A percentile compares a stretch with the other conserved stretches of the same genome.
These are phyloP conservation scores for Vitis hybrid DNA, from an alignment of 177 flowering plant species.

Conservation along the genomic window DNA sequence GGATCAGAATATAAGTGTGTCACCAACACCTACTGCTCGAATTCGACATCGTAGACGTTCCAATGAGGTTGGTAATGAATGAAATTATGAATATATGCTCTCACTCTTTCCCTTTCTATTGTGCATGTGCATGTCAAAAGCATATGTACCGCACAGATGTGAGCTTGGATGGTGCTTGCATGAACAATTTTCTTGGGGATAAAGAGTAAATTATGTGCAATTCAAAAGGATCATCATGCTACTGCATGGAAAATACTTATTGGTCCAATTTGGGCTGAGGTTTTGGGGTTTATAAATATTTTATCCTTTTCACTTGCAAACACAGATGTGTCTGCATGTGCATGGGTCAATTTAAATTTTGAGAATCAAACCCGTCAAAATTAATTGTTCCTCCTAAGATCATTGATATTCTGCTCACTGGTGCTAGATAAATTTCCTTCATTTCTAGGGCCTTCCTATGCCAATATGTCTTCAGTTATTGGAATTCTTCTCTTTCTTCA, in stretches of 20 bases:
- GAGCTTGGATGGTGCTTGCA: no score
- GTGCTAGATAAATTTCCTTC: background rate
- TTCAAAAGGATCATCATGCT: no score
- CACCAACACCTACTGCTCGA: constrained; percentile 40
- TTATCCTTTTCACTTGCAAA: background rate
- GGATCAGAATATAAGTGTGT: constrained; percentile 25
- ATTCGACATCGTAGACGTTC: constrained; percentile 65
- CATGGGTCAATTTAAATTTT: background rate
- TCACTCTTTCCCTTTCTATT: background rate
- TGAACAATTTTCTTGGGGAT: no score
- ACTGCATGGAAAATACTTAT: no score
- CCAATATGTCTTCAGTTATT: background rate
- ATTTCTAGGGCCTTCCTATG: background rate
- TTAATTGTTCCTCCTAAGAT: background rate
- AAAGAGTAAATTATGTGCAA: no score
- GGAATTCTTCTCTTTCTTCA: background rate
- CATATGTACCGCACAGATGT: no score
- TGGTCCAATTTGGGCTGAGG: background rate
- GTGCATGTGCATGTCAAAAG: no score
- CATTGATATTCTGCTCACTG: background rate
- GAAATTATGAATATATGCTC: background rate
- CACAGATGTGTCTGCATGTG: no score
- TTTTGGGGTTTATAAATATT: background rate
- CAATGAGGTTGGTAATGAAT: constrained; percentile 48
- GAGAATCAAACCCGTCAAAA: background rate